Evolutionary conservation across 1,284 basidiomycete genomes (phyloP).

Genomic region (Papiliotrema flavescens): DNA sequence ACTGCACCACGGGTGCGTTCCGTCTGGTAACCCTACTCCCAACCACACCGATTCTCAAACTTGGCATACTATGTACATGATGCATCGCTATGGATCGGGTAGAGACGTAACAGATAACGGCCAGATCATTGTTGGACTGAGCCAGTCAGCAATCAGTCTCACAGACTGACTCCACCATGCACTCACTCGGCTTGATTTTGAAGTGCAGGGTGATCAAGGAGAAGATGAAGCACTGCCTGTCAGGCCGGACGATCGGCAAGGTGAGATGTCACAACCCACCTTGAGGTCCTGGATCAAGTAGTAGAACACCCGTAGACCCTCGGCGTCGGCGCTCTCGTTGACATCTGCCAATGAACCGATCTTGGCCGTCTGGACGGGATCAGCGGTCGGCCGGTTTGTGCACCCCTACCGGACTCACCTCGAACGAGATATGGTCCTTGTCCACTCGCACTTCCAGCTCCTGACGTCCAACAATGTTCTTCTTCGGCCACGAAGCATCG

Average conservation of each 20-base stretch:
- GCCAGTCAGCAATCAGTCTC: too few relatives aligned
- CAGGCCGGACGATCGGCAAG: not conserved
- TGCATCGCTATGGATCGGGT: not conserved
- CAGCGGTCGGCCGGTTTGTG: not conserved
- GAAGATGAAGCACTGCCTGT: conserved; percentile 83
- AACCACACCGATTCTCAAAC: not conserved
- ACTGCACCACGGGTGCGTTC: too few relatives aligned
- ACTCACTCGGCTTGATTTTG: conserved; percentile 91
- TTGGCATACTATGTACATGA: not conserved
- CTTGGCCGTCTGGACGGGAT: conserved; percentile 76
- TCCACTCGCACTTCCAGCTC: conserved; percentile 93
- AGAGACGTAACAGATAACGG: not conserved
- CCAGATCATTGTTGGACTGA: conserved; percentile 4
- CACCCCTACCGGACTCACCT: conserved; percentile 57
- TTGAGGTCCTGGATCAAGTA: conserved; percentile 97
- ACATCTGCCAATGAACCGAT: conserved; percentile 95
- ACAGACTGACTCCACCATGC: too few relatives aligned
- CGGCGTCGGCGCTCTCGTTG: conserved; percentile 94
- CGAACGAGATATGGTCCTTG: conserved; percentile 95
- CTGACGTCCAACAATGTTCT: conserved; percentile 96
- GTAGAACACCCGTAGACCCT: conserved; percentile 97
- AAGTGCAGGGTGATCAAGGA: conserved; percentile 96
- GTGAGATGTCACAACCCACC: conserved; percentile 52
- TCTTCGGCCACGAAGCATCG: conserved; percentile 96
- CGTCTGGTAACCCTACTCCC: too few relatives aligned